Evolutionary conservation across 306 rosid genomes (phyloP).

Genomic region (Gynostemma pentaphyllum): DNA sequence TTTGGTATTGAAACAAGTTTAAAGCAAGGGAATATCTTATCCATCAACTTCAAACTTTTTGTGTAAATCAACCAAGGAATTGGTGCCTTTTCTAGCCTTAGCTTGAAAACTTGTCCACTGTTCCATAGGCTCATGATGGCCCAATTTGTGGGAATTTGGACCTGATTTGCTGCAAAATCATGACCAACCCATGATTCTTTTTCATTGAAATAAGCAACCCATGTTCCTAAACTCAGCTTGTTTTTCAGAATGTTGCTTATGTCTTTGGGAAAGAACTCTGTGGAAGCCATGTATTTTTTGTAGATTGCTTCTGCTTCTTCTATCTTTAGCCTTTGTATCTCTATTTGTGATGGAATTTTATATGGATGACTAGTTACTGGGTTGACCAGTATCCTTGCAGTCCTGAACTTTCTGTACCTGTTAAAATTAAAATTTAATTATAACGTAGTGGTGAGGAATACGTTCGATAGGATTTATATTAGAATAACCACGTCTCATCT

Average conservation of each 20-base stretch:
- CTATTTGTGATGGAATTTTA: conserved; percentile 34
- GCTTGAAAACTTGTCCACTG: conserved; percentile 54
- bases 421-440: not conserved
- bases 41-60: conserved; percentile 46
- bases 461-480: too few relatives aligned
- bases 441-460: too few relatives aligned
- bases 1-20: conserved; percentile 52
- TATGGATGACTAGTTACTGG: conserved; percentile 41
- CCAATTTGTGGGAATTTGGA: conserved; percentile 44
- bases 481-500: too few relatives aligned
- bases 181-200: conserved; percentile 19
- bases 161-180: conserved; percentile 20
- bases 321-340: conserved; percentile 38
- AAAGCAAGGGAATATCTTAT: conserved; percentile 69
- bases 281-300: conserved; percentile 49
- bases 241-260: conserved; percentile 48
- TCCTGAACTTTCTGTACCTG: conserved; percentile 49
- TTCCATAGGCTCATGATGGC: conserved; percentile 92
- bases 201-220: conserved; percentile 67
- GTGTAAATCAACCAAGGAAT: conserved; percentile 49
- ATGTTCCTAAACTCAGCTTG: conserved; percentile 77
- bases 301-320: conserved; percentile 69
- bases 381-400: conserved; percentile 61
- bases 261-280: conserved; percentile 73
- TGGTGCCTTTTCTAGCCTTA: conserved; percentile 70